Evolutionary conservation across 106 monocot genomes (phyloP), one percentile per base, ranked within the genome.

Genomic region (Dioscorea dumetorum): DNA sequence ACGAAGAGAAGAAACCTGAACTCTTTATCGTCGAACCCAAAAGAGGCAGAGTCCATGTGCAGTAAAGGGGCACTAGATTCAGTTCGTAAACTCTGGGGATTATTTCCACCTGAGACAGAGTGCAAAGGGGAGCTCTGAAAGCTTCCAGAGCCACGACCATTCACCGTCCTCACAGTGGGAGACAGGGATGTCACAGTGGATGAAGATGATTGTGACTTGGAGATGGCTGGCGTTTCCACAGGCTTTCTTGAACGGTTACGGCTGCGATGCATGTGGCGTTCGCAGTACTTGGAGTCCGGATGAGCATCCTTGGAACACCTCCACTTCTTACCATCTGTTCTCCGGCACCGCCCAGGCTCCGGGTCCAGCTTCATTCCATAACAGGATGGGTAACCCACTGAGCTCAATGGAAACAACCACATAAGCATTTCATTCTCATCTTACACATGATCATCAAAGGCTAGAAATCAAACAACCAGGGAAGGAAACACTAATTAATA

Each of bases 171-270:
- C 5, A 41, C 41, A 41, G 10, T 41, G 41, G 41, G 41, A 41
- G 41, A 41, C 9, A 41, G 10, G 41, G 76, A 61, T 22, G 70
- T 50, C 33, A 72, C 41, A 9, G 70, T 53, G 13, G 80, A 80
- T 0, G 73, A 69, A 6, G 68, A 51, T 2, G 75, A 76, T 61
- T 67, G 71, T 18, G 75, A 68, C 57, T 57, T 66, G 33, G 71
- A 61, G 62, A 66, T 70, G 53, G 75, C 33, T 24, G 63, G 72
- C 63, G 68, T 24, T 87, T 88, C 84, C 88, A 88, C 88, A 81
- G 75, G 88, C 84, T 88, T 88, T 93, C 93, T 89, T 89, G 93
- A 89, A 89, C 93, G 93, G 33, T 85, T 80, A 67, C 86, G 82
- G 76, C 93, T 84, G 1, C 93, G 69, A 57, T 89, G 85, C 77